Conservation (phyloP, 116 monocot genomes). For the Cymodocea nodosa region DNA sequence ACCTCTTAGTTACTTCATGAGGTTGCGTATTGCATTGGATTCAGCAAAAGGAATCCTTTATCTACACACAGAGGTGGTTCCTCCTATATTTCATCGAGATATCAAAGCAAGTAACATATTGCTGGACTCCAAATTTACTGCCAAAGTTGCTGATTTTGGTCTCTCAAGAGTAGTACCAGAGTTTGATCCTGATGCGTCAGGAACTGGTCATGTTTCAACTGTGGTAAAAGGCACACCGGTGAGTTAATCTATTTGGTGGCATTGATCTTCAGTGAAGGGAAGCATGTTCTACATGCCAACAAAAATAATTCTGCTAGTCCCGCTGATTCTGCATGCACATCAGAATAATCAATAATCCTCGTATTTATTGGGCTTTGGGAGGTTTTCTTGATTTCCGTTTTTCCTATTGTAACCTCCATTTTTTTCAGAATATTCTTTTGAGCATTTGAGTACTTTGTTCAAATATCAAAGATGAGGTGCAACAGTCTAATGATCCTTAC, state of each 20-base stretch:
- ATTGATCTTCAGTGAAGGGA: too few relatives aligned
- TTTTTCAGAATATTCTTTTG: too few relatives aligned
- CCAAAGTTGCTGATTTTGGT: conserved; percentile 94
- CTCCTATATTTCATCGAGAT: conserved; percentile 87
- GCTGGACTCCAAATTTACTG: conserved; percentile 57
- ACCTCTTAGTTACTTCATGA: conserved; percentile 36
- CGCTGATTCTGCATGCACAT: too few relatives aligned
- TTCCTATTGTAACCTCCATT: too few relatives aligned
- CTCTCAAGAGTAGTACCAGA: conserved; percentile 77
- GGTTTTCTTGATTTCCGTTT: too few relatives aligned
- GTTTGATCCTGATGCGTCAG: conserved; percentile 40
- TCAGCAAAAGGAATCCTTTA: conserved; percentile 76
- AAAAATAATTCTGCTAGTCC: too few relatives aligned
- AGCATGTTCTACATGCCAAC: too few relatives aligned
- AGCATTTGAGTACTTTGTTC: too few relatives aligned
- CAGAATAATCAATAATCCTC: too few relatives aligned
- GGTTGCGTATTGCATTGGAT: conserved; percentile 62
- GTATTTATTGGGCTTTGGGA: too few relatives aligned
- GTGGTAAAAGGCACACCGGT: conserved; percentile 90
- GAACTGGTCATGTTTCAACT: conserved; percentile 64
- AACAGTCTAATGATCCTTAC: too few relatives aligned
- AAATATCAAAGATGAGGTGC: too few relatives aligned
- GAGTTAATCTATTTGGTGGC: conserved; percentile 10
- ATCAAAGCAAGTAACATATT: conserved; percentile 89
- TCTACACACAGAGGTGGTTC: conserved; percentile 75